Evolutionary conservation across 1,139 yeast species (phyloP).

Genomic region (Hemisphaericaspora xylanilytica): DNA sequence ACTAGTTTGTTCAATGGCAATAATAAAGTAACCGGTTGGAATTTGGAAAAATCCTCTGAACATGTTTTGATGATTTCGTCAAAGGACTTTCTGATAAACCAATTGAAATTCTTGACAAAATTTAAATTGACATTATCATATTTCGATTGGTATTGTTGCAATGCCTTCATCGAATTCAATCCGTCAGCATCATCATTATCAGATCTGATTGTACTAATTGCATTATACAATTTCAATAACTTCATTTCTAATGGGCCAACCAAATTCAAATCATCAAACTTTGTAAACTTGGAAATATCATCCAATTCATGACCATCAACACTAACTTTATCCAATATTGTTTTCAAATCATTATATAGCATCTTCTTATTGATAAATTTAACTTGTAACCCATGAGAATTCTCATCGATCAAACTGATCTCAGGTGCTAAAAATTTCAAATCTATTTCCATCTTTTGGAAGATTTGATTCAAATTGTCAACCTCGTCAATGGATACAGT

Average conservation of each 20-base stretch:
- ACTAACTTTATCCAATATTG: constrained; percentile 67
- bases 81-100: constrained; percentile 47
- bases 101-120: constrained; percentile 51
- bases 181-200: constrained; percentile 38
- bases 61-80: constrained; percentile 31
- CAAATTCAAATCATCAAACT: constrained; percentile 47
- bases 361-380: constrained; percentile 77
- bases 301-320: constrained; percentile 56
- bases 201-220: constrained; percentile 59
- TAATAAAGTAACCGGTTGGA: constrained; percentile 25
- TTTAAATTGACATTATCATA: constrained; percentile 58
- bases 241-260: constrained; percentile 55
- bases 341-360: constrained; percentile 66
- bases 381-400: constrained; percentile 81
- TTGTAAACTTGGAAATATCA: constrained; percentile 45
- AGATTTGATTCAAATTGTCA: constrained; percentile 54
- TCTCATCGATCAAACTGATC: constrained; percentile 67
- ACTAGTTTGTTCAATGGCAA: constrained; percentile 43
- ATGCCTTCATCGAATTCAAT: constrained; percentile 69
- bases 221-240: constrained; percentile 59
- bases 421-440: constrained; percentile 55
- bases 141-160: constrained; percentile 61
- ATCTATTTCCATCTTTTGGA: constrained; percentile 44
- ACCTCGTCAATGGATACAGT: constrained; percentile 57
- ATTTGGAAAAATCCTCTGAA: constrained; percentile 20